Evolutionary conservation across 768 basidiomycete species (phyloP).

Genomic region (Mycena amicta): DNA sequence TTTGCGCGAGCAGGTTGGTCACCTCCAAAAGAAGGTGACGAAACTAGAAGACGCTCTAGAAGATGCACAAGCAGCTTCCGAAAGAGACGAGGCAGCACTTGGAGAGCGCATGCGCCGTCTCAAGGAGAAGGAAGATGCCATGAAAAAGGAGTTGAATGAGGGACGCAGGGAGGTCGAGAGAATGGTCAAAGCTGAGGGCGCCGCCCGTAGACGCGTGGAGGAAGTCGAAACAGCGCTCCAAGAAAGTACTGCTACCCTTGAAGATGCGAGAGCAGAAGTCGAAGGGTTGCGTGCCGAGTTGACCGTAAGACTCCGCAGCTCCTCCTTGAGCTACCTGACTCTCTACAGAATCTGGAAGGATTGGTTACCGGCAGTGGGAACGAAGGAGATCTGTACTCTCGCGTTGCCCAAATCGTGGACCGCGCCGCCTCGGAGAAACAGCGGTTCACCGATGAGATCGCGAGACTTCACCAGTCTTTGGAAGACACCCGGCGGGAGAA

Average conservation of each 20-base stretch:
- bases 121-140: slow-evolving; percentile 71
- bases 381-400: slow-evolving; percentile 45
- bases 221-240: slow-evolving; percentile 90
- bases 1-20: slow-evolving; percentile 85
- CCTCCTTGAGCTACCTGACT: too few relatives aligned
- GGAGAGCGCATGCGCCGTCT: slow-evolving; percentile 66
- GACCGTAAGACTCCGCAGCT: slow-evolving; percentile 53
- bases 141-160: slow-evolving; percentile 71
- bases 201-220: slow-evolving; percentile 65
- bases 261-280: slow-evolving; percentile 88
- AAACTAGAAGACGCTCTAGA: slow-evolving; percentile 85
- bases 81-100: slow-evolving; percentile 69
- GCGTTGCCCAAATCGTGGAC: slow-evolving; percentile 49
- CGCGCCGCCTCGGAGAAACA: slow-evolving; percentile 53
- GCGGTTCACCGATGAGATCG: slow-evolving; percentile 58
- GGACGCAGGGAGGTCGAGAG: slow-evolving; percentile 68
- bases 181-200: slow-evolving; percentile 60
- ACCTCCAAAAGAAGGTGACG: slow-evolving; percentile 77
- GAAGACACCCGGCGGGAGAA: slow-evolving; percentile 38
- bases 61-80: slow-evolving; percentile 67
- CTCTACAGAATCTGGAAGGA: slow-evolving; percentile 64
- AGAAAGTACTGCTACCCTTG: slow-evolving; percentile 85
- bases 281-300: slow-evolving; percentile 76
- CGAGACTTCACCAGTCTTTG: slow-evolving; percentile 50
- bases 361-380: slow-evolving; percentile 45